Percentiles rank a stretch among this genome's conserved stretches.
These are phyloP conservation scores for Oldenlandia corymbosa DNA, from an alignment of 257 asterid species.

Conservation along the genomic window DNA sequence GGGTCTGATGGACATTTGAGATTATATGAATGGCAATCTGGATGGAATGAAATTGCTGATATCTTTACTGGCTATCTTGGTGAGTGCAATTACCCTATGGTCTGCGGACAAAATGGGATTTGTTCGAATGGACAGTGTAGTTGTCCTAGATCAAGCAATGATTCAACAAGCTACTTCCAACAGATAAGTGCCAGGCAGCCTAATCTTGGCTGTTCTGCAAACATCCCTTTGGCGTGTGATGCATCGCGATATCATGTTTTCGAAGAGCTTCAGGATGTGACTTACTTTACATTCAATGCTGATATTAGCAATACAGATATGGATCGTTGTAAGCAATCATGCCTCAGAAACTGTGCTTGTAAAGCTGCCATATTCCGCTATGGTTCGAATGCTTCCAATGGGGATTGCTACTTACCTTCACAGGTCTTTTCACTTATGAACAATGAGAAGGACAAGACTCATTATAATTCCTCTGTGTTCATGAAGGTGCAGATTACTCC, in stretches of 20 bases:
- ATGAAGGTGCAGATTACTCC: constrained; percentile 22
- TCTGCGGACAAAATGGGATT: constrained; percentile 37
- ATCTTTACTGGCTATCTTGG: constrained; percentile 19
- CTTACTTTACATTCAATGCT: constrained; percentile 21
- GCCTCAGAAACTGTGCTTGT: constrained; percentile 39
- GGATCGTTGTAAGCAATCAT: constrained; percentile 30
- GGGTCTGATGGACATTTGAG: constrained; percentile 42
- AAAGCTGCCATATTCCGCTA: constrained; percentile 38
- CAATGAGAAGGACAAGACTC: constrained; percentile 18
- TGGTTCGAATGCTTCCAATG: constrained; percentile 17
- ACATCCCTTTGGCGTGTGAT: constrained; percentile 23
- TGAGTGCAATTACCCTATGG: constrained; percentile 35
- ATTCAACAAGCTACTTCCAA: constrained; percentile 18
- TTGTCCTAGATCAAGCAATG: constrained; percentile 29
- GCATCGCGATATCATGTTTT: constrained; percentile 21
- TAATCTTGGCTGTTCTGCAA: constrained; percentile 41
- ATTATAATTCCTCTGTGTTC: constrained; percentile 16
- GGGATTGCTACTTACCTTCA: constrained; percentile 33
- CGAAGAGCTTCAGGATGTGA: constrained; percentile 27
- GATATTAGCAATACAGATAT: constrained; percentile 12
- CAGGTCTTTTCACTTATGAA: constrained; percentile 31
- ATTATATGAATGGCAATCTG: constrained; percentile 26
- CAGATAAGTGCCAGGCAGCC: constrained; percentile 22
- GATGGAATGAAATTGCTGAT: constrained; percentile 30
- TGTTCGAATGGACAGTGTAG: constrained; percentile 38